Evolutionary conservation across 306 rosid species (phyloP).

Genomic region (Lathyrus tuberosus): DNA sequence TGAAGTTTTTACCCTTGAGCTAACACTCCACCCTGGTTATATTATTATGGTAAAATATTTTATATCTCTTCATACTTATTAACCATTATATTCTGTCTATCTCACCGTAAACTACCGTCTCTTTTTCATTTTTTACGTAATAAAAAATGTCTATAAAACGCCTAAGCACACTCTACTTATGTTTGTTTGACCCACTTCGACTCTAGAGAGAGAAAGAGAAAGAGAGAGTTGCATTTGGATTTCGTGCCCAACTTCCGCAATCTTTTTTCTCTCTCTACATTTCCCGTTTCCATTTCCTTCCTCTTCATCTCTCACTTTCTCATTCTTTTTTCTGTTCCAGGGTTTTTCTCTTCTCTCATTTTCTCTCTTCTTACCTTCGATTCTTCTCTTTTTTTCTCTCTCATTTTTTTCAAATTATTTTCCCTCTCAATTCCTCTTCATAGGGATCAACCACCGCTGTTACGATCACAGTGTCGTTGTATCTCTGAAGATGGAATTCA

Average conservation of each 20-base stretch:
- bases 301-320: slow-evolving; percentile 33
- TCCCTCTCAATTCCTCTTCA: slow-evolving; percentile 1
- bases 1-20: too few relatives aligned
- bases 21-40: too few relatives aligned
- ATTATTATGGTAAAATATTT: too few relatives aligned
- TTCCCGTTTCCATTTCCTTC: slow-evolving; percentile 17
- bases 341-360: slow-evolving; percentile 35
- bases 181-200: slow-evolving; percentile 38
- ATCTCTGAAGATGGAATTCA: slow-evolving; percentile 59
- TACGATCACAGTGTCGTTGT: slow-evolving; percentile 26
- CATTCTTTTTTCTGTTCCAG: not conserved
- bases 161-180: not conserved
- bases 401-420: not conserved
- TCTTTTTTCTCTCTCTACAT: slow-evolving; percentile 27
- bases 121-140: not conserved
- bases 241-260: slow-evolving; percentile 45
- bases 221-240: slow-evolving; percentile 11
- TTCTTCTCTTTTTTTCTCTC: not conserved
- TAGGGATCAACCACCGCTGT: slow-evolving; percentile 46
- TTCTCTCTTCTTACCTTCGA: not conserved
- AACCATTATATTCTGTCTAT: too few relatives aligned
- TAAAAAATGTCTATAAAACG: not conserved
- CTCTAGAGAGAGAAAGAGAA: slow-evolving; percentile 35
- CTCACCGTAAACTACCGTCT: too few relatives aligned
- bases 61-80: too few relatives aligned